A percentile compares a stretch with the other conserved stretches of the same genome.
phyloP scores from a whole-genome alignment of 179 eudicot species.

The Drosera spatulata region DNA sequence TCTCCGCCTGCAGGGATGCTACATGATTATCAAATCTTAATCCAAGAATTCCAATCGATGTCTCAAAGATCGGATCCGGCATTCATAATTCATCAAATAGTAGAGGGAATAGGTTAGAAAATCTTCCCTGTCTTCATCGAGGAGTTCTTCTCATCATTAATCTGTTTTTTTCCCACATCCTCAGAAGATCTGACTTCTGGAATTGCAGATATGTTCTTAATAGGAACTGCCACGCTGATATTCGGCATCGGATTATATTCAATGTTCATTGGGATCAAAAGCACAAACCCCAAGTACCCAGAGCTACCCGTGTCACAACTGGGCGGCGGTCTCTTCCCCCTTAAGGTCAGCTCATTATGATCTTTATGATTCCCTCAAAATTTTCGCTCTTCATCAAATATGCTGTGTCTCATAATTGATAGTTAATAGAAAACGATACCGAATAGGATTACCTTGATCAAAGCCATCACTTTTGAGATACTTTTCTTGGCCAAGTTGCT shows the following conservation, averaged over 20 bases:
- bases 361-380: no score
- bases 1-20: constrained; percentile 31
- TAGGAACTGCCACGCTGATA: constrained; percentile 51
- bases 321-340: no score
- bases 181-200: neutral
- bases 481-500: no score
- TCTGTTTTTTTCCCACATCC: neutral
- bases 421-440: no score
- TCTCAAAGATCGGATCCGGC: constrained; percentile 25
- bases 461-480: no score
- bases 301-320: no score
- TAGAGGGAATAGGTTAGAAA: constrained; percentile 39
- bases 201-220: constrained; percentile 49
- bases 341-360: no score
- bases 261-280: constrained; percentile 32
- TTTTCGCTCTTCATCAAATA: no score
- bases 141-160: no score
- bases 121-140: neutral
- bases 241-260: constrained; percentile 50
- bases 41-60: constrained; percentile 28
- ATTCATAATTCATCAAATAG: constrained; percentile 20
- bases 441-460: no score
- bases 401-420: no score
- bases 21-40: constrained; percentile 28
- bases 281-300: neutral